Conservation (phyloP, 2,329 filamentous ascomycete species). For the Chrysosporium queenslandicum region DNA sequence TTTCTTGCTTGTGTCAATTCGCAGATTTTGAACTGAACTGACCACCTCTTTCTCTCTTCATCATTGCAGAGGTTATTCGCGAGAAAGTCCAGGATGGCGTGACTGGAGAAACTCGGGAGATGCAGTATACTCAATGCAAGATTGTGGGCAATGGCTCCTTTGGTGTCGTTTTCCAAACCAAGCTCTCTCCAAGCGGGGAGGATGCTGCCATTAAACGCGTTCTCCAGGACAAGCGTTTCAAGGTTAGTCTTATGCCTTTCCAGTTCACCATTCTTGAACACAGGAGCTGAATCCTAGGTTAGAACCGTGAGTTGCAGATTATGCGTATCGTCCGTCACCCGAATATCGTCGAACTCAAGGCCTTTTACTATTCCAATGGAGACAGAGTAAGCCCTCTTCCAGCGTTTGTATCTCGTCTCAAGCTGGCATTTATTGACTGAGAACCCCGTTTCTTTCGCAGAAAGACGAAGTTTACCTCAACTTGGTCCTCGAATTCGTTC, state of each 20-base stretch:
- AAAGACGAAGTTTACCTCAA: constrained; percentile 99
- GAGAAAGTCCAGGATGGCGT: constrained; percentile 98
- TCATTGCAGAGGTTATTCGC: constrained; percentile 73
- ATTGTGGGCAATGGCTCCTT: constrained; percentile 99
- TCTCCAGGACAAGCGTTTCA: constrained; percentile 98
- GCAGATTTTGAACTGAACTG: background rate
- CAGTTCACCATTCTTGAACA: background rate
- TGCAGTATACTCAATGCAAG: constrained; percentile 98
- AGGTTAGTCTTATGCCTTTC: constrained; percentile 53
- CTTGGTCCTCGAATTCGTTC: constrained; percentile 93
- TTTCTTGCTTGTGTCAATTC: constrained; percentile 12
- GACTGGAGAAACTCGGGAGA: constrained; percentile 89
- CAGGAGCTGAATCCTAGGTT: constrained; percentile 12
- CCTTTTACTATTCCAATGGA: constrained; percentile 98
- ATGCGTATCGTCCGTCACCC: constrained; percentile 99
- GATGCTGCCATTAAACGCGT: constrained; percentile 99
- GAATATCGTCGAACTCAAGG: constrained; percentile 97
- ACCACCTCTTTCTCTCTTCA: constrained; percentile 4
- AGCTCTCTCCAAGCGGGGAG: constrained; percentile 93
- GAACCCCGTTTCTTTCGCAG: constrained; percentile 36
- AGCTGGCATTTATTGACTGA: background rate
- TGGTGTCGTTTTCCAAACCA: constrained; percentile 97
- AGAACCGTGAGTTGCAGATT: constrained; percentile 99
- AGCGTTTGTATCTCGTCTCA: no score
- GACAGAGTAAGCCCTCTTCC: constrained; percentile 61